Conservation (phyloP, 441 rosid species). For the Macaranga tanarius region DNA sequence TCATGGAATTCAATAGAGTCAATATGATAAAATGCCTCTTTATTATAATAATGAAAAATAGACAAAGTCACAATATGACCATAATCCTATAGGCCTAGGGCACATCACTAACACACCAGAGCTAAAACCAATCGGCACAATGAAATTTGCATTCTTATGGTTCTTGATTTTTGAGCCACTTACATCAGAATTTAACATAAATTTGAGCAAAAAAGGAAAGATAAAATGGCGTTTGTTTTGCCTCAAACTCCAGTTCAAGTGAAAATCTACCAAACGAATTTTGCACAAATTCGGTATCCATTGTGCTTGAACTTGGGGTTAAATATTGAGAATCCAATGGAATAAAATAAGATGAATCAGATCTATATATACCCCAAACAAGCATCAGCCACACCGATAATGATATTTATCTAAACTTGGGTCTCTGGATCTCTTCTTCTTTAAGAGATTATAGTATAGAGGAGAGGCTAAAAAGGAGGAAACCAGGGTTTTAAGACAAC, state of each 20-base stretch:
- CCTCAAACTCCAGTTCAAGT: constrained; percentile 74
- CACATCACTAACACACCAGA: no score
- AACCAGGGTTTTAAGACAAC: not conserved
- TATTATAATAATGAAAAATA: no score
- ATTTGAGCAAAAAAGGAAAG: constrained; percentile 73
- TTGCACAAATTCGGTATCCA: no score
- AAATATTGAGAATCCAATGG: constrained; percentile 43
- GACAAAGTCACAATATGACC: no score
- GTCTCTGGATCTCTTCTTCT: not conserved
- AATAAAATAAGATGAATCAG: constrained; percentile 56
- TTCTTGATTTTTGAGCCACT: no score
- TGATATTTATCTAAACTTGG: no score
- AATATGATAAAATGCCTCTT: no score
- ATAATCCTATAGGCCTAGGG: no score
- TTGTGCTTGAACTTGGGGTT: constrained; percentile 38
- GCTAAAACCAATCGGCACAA: no score
- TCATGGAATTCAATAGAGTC: no score
- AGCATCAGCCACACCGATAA: constrained; percentile 51
- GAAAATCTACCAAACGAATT: no score
- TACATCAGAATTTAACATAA: constrained; percentile 31
- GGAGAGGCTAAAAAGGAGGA: constrained; percentile 23
- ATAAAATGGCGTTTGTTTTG: constrained; percentile 63
- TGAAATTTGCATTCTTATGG: no score
- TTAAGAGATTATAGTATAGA: not conserved
- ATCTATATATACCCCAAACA: constrained; percentile 65